phyloP scores from a whole-genome alignment of 441 rosid species.

The Erysimum pusillum region DNA sequence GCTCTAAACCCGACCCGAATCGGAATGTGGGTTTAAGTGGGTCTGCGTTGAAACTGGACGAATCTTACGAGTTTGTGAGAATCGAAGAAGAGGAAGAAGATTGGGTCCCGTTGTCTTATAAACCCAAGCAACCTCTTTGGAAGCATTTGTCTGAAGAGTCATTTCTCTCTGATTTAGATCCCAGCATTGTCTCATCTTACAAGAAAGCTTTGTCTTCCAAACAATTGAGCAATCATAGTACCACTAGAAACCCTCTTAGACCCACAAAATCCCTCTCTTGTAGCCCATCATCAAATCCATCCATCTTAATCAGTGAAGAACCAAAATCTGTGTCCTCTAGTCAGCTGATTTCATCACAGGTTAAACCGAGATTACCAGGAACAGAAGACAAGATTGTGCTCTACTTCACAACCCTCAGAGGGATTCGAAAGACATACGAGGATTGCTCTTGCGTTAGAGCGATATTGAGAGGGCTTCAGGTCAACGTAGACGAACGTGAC shows the following conservation, averaged over 20 bases:
- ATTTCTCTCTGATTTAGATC: conserved; percentile 78
- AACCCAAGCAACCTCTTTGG: conserved; percentile 84
- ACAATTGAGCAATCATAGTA: conserved; percentile 54
- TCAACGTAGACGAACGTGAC: conserved; percentile 78
- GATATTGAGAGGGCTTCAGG: conserved; percentile 79
- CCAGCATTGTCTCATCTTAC: conserved; percentile 77
- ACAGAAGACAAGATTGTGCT: conserved; percentile 60
- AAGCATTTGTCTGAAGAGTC: conserved; percentile 93
- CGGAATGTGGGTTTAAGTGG: conserved; percentile 44
- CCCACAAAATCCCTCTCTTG: conserved; percentile 40
- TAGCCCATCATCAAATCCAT: conserved; percentile 26
- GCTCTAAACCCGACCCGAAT: conserved; percentile 47
- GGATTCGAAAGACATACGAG: conserved; percentile 83
- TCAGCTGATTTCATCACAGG: conserved; percentile 41
- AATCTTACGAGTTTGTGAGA: conserved; percentile 52
- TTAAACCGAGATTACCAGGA: conserved; percentile 34
- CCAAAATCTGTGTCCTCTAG: conserved; percentile 42
- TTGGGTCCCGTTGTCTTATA: conserved; percentile 50
- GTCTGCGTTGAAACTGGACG: conserved; percentile 50
- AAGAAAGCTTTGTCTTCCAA: conserved; percentile 84
- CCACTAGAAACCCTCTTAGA: conserved; percentile 22
- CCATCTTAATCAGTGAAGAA: conserved; percentile 21
- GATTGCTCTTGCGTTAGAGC: conserved; percentile 81
- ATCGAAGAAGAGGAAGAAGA: conserved; percentile 42
- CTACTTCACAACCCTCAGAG: conserved; percentile 84